phyloP scores from a whole-genome alignment of 768 basidiomycete species.

The Lactifluus volemus region DNA sequence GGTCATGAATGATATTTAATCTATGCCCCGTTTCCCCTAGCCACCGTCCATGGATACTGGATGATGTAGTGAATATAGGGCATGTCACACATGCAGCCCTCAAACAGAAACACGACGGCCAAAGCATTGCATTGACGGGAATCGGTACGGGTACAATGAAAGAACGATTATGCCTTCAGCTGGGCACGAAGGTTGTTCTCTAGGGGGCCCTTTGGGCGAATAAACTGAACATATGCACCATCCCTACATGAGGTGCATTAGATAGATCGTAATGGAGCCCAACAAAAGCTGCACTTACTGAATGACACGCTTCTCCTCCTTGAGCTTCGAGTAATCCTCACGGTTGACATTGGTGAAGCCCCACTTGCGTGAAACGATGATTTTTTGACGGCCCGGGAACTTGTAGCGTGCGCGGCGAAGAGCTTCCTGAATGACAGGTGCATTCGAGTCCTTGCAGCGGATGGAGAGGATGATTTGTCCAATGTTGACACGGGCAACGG shows the following conservation, averaged over 20 bases:
- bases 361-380: slow-evolving; percentile 97
- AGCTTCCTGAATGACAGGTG: slow-evolving; percentile 88
- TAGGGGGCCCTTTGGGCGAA: slow-evolving; percentile 79
- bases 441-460: slow-evolving; percentile 84
- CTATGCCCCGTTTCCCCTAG: slow-evolving; percentile 81
- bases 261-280: not conserved
- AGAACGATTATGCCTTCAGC: slow-evolving; percentile 51
- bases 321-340: slow-evolving; percentile 80
- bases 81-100: slow-evolving; percentile 20
- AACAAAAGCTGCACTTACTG: slow-evolving; percentile 47
- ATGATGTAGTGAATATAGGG: slow-evolving; percentile 72
- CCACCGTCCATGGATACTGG: slow-evolving; percentile 47
- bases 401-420: slow-evolving; percentile 98
- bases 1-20: slow-evolving; percentile 30
- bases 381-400: slow-evolving; percentile 98
- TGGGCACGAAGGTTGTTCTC: slow-evolving; percentile 81
- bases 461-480: slow-evolving; percentile 91
- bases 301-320: slow-evolving; percentile 83
- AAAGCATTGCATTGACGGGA: slow-evolving; percentile 17
- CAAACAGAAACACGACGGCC: slow-evolving; percentile 1
- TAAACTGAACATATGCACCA: slow-evolving; percentile 93
- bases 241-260: slow-evolving; percentile 44
- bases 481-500: slow-evolving; percentile 92
- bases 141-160: slow-evolving; percentile 24
- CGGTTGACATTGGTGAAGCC: slow-evolving; percentile 94